Percentiles rank a stretch among this genome's conserved stretches.
Evolutionary conservation across 2,329 filamentous ascomycete species (phyloP).

Genomic region (Immersiporthe knoxdaviesiana): DNA sequence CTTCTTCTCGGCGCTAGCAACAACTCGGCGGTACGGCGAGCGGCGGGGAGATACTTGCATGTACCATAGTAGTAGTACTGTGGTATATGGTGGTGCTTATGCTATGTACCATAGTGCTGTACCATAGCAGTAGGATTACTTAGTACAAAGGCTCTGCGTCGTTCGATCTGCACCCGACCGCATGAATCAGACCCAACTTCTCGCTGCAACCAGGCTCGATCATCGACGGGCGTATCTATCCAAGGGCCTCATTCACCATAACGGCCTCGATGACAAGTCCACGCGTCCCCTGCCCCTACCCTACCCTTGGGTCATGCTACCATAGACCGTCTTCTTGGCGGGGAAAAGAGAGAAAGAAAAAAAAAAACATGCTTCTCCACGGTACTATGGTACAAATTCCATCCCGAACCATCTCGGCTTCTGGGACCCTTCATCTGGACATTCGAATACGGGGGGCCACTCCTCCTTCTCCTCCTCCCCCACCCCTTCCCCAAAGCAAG

Average conservation of each 20-base stretch:
- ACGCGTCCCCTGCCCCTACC: no score
- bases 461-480: not conserved
- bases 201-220: not conserved
- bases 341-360: no score
- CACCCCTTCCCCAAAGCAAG: not conserved
- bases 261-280: not conserved
- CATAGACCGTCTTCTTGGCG: not conserved
- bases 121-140: no score
- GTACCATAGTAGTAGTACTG: not conserved
- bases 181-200: constrained; percentile 5
- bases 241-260: not conserved
- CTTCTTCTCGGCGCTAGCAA: constrained; percentile 15
- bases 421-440: not conserved
- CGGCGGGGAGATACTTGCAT: not conserved
- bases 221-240: not conserved
- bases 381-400: not conserved
- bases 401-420: constrained; percentile 3
- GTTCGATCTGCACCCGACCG: constrained; percentile 16
- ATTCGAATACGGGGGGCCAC: not conserved
- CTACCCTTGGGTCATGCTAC: not conserved
- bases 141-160: no score
- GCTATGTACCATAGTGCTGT: no score
- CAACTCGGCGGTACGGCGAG: constrained; percentile 1
- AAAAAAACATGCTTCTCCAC: no score
- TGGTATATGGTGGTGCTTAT: no score